Base-by-base conservation (phyloP, 2,329 filamentous ascomycete genomes). In the Xylogone sp. region DNA sequence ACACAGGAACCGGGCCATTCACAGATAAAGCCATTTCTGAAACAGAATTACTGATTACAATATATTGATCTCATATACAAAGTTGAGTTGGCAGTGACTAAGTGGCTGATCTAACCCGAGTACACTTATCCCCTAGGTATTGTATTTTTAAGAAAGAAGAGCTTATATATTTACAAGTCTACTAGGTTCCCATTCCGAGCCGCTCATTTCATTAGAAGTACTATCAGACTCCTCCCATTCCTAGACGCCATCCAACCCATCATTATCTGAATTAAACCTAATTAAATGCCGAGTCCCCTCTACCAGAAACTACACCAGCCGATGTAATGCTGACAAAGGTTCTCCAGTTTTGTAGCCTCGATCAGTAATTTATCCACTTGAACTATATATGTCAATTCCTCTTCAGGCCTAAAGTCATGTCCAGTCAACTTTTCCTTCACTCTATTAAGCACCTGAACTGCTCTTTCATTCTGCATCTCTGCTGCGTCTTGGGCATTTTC, bases 241-340 rank as follows among this genome's bases (percentile, higher is more conserved):
- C 34, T 16, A 39, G 34, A 39, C 34, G 34, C 34, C 34, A 16
- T 39, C 34, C 34, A 39, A 39, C n/a, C 43, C 43, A 19, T 27
- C 43, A 21, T 22, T 10, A 45, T 43, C 10, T 5, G 22, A 45
- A 45, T 27, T 45, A 19, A 22, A 10, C 43, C 43, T 10, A 45
- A 6, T 10, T 27, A 45, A 21, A 21, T 45, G 4, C 10, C n/a
- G 16, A 6, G 19, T 8, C 21, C 27, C 20, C 4, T 31, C 43
- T 53, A 97, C 93, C 93, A 97, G 79, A 97, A 97, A 71, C 90
- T 95, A 73, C 93, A 97, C 93, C 93, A 97, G 57, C 94, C 94
- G 62, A 97, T 96, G 69, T 97, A 99, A 75, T 97, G 94, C 76
- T 97, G 94, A 68, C 94, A 99, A 55, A 99, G 75, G 69, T 97